phyloP scores from a whole-genome alignment of 805 yeast genomes.

The Kodamaea leandrae region DNA sequence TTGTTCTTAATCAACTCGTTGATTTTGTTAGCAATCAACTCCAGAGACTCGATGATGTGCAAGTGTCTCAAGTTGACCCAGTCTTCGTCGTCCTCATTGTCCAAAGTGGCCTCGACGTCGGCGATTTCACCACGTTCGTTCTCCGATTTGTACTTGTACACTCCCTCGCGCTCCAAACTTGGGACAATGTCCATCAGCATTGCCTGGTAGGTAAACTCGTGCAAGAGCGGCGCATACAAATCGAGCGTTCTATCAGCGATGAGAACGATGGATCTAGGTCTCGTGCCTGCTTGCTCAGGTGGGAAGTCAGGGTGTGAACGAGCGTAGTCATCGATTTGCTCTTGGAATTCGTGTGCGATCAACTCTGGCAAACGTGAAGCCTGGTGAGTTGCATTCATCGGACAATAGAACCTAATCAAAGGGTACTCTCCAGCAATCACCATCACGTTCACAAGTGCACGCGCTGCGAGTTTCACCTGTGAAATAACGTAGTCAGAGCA shows the following conservation, averaged over 20 bases:
- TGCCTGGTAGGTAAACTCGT: slow-evolving; percentile 89
- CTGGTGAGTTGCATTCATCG: slow-evolving; percentile 46
- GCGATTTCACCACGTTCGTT: slow-evolving; percentile 45
- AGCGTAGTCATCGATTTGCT: slow-evolving; percentile 70
- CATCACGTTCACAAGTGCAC: slow-evolving; percentile 67
- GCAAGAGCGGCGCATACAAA: slow-evolving; percentile 76
- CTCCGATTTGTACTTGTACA: slow-evolving; percentile 53
- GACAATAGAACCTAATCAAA: slow-evolving; percentile 67
- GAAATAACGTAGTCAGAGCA: slow-evolving; percentile 60
- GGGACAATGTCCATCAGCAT: slow-evolving; percentile 76
- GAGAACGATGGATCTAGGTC: slow-evolving; percentile 71
- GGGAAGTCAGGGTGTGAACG: slow-evolving; percentile 62
- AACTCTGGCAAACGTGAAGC: slow-evolving; percentile 63
- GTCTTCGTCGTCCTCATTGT: slow-evolving; percentile 63
- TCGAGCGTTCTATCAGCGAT: slow-evolving; percentile 85
- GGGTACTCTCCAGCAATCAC: slow-evolving; percentile 87
- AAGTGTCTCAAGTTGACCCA: slow-evolving; percentile 71
- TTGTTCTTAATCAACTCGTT: slow-evolving; percentile 67
- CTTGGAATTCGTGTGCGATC: slow-evolving; percentile 71
- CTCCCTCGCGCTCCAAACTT: slow-evolving; percentile 39
- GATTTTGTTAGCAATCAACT: slow-evolving; percentile 54
- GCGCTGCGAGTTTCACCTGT: slow-evolving; percentile 59
- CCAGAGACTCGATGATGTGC: slow-evolving; percentile 75
- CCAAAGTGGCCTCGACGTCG: slow-evolving; percentile 39
- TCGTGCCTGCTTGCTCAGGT: slow-evolving; percentile 39